Conservation (phyloP, 2,329 filamentous ascomycete genomes). For the Colletotrichum sp. region DNA sequence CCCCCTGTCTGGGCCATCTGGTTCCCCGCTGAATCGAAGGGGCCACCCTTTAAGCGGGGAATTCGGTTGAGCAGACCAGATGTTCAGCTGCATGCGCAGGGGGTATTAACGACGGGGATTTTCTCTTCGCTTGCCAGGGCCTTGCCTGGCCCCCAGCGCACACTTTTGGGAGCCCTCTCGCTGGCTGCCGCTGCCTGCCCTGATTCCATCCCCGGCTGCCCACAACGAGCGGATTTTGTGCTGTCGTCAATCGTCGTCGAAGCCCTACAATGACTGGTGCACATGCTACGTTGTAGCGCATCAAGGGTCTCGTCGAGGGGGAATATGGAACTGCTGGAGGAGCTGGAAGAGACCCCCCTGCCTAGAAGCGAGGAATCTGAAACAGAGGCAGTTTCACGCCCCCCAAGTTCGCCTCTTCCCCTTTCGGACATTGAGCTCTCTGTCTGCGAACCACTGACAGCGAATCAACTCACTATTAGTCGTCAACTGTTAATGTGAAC, state of each 20-base stretch:
- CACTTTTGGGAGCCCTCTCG: not conserved
- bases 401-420: slow-evolving; percentile 11
- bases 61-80: not conserved
- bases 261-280: not conserved
- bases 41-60: not conserved
- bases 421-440: slow-evolving; percentile 14
- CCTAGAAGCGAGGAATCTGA: slow-evolving; percentile 10
- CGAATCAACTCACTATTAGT: slow-evolving; percentile 9
- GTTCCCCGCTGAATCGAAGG: slow-evolving; percentile 16
- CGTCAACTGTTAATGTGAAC: not conserved
- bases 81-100: not conserved
- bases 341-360: not conserved
- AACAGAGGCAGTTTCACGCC: slow-evolving; percentile 19
- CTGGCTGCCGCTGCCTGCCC: not conserved
- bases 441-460: slow-evolving; percentile 5
- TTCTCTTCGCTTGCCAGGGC: slow-evolving; percentile 11
- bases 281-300: slow-evolving; percentile 12
- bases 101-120: not conserved
- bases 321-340: not conserved
- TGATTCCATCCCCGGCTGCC: not conserved
- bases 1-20: not conserved
- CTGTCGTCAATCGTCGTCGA: not conserved
- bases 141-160: not conserved
- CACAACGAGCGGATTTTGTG: slow-evolving; percentile 9
- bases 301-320: not conserved